A percentile compares a stretch with the other conserved stretches of the same genome.
Conservation (phyloP, 345 rosid species). For the Luvunga scandens region DNA sequence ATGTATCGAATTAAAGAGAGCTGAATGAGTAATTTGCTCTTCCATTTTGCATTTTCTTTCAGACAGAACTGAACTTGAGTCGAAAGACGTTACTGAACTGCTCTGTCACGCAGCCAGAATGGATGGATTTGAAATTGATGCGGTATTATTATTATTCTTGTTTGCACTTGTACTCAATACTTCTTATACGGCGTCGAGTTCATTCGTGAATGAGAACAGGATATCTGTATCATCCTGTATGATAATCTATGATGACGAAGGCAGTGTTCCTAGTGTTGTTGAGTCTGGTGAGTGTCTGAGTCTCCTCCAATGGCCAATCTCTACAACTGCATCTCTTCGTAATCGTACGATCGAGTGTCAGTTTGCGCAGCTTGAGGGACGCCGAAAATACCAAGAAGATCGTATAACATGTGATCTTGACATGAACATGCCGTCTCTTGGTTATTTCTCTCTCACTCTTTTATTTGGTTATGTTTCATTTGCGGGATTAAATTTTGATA, state of each 20-base stretch:
- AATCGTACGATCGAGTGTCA: constrained; percentile 16
- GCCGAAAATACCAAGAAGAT: constrained; percentile 25
- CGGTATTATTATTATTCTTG: neutral
- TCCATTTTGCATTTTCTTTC: too few relatives aligned
- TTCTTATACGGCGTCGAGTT: neutral
- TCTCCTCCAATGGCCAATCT: constrained; percentile 2
- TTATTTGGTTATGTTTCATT: neutral
- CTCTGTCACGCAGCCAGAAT: neutral
- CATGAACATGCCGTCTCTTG: constrained; percentile 5
- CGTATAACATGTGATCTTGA: constrained; percentile 18
- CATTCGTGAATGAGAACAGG: constrained; percentile 3
- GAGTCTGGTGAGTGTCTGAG: constrained; percentile 9
- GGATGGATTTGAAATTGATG: neutral
- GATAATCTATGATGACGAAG: constrained; percentile 15
- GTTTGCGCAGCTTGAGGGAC: constrained; percentile 23
- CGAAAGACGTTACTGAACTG: too few relatives aligned
- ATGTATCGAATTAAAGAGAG: too few relatives aligned
- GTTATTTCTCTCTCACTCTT: neutral
- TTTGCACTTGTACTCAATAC: neutral
- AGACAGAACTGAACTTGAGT: too few relatives aligned
- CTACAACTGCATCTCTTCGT: neutral
- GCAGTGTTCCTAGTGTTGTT: constrained; percentile 20
- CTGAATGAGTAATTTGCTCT: too few relatives aligned
- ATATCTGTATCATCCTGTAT: constrained; percentile 14
- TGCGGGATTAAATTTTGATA: neutral